Conservation (phyloP, 2,329 filamentous ascomycete genomes). For the Neophaeococcomyces mojaviensis region DNA sequence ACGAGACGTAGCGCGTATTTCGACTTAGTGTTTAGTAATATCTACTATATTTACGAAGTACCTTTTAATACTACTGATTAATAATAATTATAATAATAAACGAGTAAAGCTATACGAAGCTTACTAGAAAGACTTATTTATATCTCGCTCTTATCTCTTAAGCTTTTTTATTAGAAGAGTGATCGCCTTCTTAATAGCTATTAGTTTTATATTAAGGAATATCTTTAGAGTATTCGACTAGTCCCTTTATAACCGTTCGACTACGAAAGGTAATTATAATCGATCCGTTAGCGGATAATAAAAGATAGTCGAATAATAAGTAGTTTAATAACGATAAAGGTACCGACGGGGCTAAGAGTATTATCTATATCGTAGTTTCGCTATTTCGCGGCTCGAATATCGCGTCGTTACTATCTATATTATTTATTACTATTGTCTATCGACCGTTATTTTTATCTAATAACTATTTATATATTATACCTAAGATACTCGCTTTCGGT, state of each 20-base stretch:
- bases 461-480: slow-evolving; percentile 8
- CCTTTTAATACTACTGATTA: too few relatives aligned
- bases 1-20: too few relatives aligned
- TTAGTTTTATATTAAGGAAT: slow-evolving; percentile 13
- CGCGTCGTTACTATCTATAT: slow-evolving; percentile 6
- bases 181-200: slow-evolving; percentile 15
- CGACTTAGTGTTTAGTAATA: too few relatives aligned
- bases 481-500: slow-evolving; percentile 3
- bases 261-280: slow-evolving; percentile 17
- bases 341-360: not conserved
- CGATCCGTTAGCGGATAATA: slow-evolving; percentile 16
- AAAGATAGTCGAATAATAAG: slow-evolving; percentile 16
- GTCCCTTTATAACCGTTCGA: slow-evolving; percentile 1
- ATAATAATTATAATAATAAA: too few relatives aligned
- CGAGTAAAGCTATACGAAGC: too few relatives aligned
- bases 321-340: not conserved
- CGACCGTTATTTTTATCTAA: slow-evolving; percentile 7
- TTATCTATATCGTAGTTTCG: not conserved
- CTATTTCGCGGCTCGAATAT: not conserved
- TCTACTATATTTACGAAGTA: too few relatives aligned
- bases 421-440: slow-evolving; percentile 13
- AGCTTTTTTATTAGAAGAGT: slow-evolving; percentile 20
- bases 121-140: too few relatives aligned
- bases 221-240: slow-evolving; percentile 9
- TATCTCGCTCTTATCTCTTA: not conserved